Evolutionary conservation across 768 basidiomycete genomes (phyloP), one percentile per base, ranked within the genome.

Genomic region (Termitomyces sp.): DNA sequence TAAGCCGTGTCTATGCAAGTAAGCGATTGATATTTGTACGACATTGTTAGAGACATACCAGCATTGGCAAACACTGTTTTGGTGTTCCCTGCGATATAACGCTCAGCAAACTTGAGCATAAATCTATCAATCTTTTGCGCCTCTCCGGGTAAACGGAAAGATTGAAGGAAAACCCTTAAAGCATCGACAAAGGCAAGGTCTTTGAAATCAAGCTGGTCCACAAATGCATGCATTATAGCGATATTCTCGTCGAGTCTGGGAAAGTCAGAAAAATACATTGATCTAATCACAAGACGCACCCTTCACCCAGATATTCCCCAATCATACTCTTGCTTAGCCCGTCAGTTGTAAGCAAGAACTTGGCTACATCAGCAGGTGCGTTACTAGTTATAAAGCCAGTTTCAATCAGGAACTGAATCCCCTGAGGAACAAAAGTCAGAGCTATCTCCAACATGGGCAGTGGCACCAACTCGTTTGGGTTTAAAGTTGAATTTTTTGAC

Each of bases 401-500:
- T 66, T 97, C 92, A 24, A 93, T 70, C 60, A 98, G 79, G 70
- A 92, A 98, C 75, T 89, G 79, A 52, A 98, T 79, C 16, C 97
- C 97, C 94, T 96, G 56, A 22, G 7, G 30, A 57, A 38, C 43
- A 26, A 53, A 24, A 3, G 24, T 56, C 32, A 62, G 54, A 48
- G 4, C 3, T 35, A 28, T 54, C 26, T 44, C 43, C 45, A 35
- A 54, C 58, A 22, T 7, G 12, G 18, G 9, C 20, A 36, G 32
- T 38, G 35, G 20, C 28, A 68, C 87, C 47, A 66, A 95, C 94
- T 64, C 87, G 83, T 73, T 98, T 98, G n/a, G 96, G 95, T 73
- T 97, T 98, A 78, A 88, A 94, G 70, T 98, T 98, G 73, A 99
- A 99, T 72, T 93, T 94, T 72, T 90, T 94, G 72, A 98, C 90